phyloP scores from a whole-genome alignment of 768 basidiomycete species.

The Boletus rufocinnamomeus region DNA sequence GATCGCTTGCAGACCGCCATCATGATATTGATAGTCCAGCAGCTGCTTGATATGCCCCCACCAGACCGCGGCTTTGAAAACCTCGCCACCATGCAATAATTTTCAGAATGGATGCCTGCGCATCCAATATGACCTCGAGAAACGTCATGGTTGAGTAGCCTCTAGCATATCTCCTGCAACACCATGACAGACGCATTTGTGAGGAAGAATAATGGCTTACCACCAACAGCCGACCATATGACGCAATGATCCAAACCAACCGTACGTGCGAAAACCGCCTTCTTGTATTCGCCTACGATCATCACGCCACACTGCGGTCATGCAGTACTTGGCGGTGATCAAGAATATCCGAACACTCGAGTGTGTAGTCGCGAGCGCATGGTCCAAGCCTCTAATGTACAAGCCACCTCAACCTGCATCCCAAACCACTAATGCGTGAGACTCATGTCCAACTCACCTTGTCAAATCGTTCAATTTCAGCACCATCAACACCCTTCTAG shows the following conservation, averaged over 20 bases:
- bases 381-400: conserved; percentile 68
- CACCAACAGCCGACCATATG: conserved; percentile 68
- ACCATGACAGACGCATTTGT: conserved; percentile 4
- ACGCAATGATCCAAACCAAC: conserved; percentile 51
- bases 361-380: conserved; percentile 85
- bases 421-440: neutral
- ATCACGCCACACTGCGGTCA: conserved; percentile 75
- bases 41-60: conserved; percentile 70
- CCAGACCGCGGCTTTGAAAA: conserved; percentile 55
- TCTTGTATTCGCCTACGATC: conserved; percentile 55
- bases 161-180: conserved; percentile 58
- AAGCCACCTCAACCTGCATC: neutral
- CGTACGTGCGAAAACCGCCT: conserved; percentile 48
- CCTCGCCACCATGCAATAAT: conserved; percentile 66
- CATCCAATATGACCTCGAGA: conserved; percentile 64
- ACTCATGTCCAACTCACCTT: conserved; percentile 43
- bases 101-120: conserved; percentile 56
- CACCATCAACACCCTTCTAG: conserved; percentile 81
- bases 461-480: conserved; percentile 86
- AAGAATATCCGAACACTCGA: conserved; percentile 87
- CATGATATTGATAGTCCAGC: conserved; percentile 49
- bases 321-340: conserved; percentile 88
- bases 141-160: conserved; percentile 52
- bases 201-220: conserved; percentile 43
- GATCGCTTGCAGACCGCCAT: neutral